Conservation (phyloP, 2,329 filamentous ascomycete genomes). For the Phyllosticta citribraziliensis region DNA sequence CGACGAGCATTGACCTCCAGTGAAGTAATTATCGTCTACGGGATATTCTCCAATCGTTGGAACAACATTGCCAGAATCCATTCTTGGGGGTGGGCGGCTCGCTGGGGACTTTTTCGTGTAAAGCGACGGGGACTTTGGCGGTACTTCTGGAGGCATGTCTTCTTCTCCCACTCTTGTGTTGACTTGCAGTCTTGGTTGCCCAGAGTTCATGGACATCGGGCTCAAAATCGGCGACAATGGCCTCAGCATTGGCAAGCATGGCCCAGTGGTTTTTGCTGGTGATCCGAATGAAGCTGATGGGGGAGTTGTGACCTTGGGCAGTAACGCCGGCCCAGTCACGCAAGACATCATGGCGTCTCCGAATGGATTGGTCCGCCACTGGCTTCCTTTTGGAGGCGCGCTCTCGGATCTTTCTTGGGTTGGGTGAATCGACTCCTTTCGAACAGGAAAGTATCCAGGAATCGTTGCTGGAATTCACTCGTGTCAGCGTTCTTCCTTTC, state of each 20-base stretch:
- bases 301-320: slow-evolving; percentile 10
- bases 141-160: slow-evolving; percentile 25
- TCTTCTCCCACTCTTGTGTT: slow-evolving; percentile 19
- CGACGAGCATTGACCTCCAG: neutral
- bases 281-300: neutral
- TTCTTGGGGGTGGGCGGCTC: slow-evolving; percentile 17
- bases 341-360: slow-evolving; percentile 31
- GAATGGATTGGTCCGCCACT: slow-evolving; percentile 29
- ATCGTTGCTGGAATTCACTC: slow-evolving; percentile 25
- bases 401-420: slow-evolving; percentile 31
- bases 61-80: slow-evolving; percentile 1
- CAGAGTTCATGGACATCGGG: slow-evolving; percentile 16
- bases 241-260: slow-evolving; percentile 4
- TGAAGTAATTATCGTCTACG: neutral
- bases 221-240: slow-evolving; percentile 26
- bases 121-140: slow-evolving; percentile 26
- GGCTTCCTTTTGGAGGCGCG: slow-evolving; percentile 16
- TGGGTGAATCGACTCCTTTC: slow-evolving; percentile 15
- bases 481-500: slow-evolving; percentile 12
- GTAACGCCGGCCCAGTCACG: slow-evolving; percentile 26
- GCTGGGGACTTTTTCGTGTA: slow-evolving; percentile 26
- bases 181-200: slow-evolving; percentile 23
- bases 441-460: slow-evolving; percentile 30
- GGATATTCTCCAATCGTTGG: neutral
- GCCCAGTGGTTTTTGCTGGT: neutral